Base-by-base conservation (phyloP, 495 filamentous ascomycete genomes). In the Staphylotrichum tortipilum region DNA sequence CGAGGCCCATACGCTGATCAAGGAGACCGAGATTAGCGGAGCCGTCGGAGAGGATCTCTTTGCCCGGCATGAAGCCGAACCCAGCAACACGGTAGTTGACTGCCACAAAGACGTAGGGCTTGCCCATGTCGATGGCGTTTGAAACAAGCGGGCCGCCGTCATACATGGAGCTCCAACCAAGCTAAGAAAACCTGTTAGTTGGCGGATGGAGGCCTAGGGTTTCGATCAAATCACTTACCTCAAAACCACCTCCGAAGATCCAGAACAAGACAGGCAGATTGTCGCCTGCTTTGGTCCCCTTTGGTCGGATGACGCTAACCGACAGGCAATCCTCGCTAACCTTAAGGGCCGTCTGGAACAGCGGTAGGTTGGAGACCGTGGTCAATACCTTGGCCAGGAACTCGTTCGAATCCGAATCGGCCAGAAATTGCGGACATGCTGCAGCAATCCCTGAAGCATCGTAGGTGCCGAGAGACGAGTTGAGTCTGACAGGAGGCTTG, bases 201-300 rank as follows among this genome's bases (percentile, higher is more conserved):
- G 10, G 26, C 26, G 26, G 26, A 28, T 28, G 26, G 10, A 28
- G 26, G 26, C 26, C 26, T 28, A n/a, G 26, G 26, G 10, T 28
- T 28, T 10, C 26, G 6, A 28, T 28, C 26, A 9, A 8, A 12
- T n/a, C n/a, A 34, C 64, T 40, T 35, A 66, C 65, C 54, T 83
- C 81, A 44, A 86, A 85, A 1, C 78, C 83, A 40, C 85, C 84
- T 19, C 83, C 84, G 59, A 76, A 86, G 44, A 89, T 88, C 84
- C 84, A 88, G 21, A 85, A 77, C 30, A 83, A 68, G 22, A 88
- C 83, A 0, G 85, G 84, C 3, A 87, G 66, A 36, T 79, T 78
- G 3, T 77, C 67, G n/a, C 65, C 67, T 0, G 67, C 57, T 45
- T 59, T 73, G 36, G 71, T 81, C 12, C 78, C 82, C 0, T 70